Percentiles rank a stretch among this genome's conserved stretches.
Conservation (phyloP, 768 basidiomycete genomes). For the Serendipita sp. region DNA sequence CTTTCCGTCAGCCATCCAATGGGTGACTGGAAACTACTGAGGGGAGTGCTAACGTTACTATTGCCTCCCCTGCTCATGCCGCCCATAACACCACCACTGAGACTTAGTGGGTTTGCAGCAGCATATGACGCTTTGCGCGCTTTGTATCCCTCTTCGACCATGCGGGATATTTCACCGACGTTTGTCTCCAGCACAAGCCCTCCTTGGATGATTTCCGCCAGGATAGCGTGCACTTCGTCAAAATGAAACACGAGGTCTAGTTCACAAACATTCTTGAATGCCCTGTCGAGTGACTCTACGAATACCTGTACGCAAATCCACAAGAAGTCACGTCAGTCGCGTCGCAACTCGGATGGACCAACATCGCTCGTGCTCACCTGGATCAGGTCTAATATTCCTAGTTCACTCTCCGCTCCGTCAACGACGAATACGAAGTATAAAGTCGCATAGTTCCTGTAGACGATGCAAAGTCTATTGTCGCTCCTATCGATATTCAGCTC, state of each 20-base stretch:
- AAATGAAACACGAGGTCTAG: slow-evolving; percentile 97
- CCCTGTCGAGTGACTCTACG: slow-evolving; percentile 87
- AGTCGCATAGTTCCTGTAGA: slow-evolving; percentile 92
- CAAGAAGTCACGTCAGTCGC: not conserved
- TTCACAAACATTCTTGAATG: slow-evolving; percentile 98
- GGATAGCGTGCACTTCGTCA: slow-evolving; percentile 92
- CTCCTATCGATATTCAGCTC: slow-evolving; percentile 34
- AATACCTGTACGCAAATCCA: slow-evolving; percentile 50
- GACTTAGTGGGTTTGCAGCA: not conserved
- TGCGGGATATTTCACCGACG: not conserved
- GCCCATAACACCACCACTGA: slow-evolving; percentile 4
- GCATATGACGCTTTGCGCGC: slow-evolving; percentile 4
- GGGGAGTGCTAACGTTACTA: not conserved
- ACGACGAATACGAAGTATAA: slow-evolving; percentile 96
- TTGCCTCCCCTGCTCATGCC: not conserved
- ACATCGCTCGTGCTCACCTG: too few species aligned
- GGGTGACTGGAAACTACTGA: not conserved
- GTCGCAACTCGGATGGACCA: too few species aligned
- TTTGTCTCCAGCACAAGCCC: slow-evolving; percentile 33
- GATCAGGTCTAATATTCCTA: slow-evolving; percentile 90
- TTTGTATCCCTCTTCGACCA: not conserved
- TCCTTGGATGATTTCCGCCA: slow-evolving; percentile 93
- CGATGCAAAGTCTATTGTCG: slow-evolving; percentile 65
- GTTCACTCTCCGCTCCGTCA: slow-evolving; percentile 88
- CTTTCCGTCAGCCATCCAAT: slow-evolving; percentile 2